Conservation (phyloP, 2,329 filamentous ascomycete genomes). For the Sphaerulina populicola region DNA sequence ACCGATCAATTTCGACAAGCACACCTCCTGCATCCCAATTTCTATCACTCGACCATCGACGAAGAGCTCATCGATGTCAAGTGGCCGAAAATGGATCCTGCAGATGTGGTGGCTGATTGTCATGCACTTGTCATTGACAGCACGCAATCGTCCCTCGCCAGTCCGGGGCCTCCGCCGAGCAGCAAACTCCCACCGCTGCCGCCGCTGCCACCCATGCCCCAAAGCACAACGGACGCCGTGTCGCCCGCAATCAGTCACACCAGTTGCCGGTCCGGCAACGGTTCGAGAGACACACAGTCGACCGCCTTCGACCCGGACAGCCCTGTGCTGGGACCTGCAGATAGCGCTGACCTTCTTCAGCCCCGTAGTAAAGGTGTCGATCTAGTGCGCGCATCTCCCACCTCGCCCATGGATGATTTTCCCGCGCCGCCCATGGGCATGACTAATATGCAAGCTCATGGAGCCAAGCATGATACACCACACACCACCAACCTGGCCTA, state of each 20-base stretch:
- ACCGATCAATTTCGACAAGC: conserved; percentile 66
- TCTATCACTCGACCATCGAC: conserved; percentile 69
- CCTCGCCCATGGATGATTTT: conserved; percentile 22
- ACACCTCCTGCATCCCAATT: conserved; percentile 75
- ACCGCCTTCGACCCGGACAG: conserved; percentile 49
- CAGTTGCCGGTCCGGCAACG: conserved; percentile 33
- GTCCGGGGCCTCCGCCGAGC: conserved; percentile 42
- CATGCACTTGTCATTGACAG: conserved; percentile 55
- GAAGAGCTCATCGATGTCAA: conserved; percentile 70
- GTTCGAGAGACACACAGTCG: conserved; percentile 50
- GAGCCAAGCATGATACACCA: conserved; percentile 19
- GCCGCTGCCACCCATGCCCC: conserved; percentile 25
- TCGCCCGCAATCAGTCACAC: conserved; percentile 28
- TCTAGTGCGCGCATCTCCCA: conserved; percentile 13
- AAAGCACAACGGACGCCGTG: conserved; percentile 21
- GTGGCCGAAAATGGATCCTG: conserved; percentile 70
- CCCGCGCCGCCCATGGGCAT: conserved; percentile 15
- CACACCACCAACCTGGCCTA: conserved; percentile 41
- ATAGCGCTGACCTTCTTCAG: conserved; percentile 19
- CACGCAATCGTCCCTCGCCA: conserved; percentile 34
- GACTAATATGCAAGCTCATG: neutral
- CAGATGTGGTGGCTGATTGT: conserved; percentile 72
- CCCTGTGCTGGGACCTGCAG: conserved; percentile 50
- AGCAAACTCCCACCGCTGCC: conserved; percentile 41
- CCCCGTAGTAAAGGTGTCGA: conserved; percentile 15